Base-by-base conservation (phyloP, 129 eudicot species). In the Centaurea solstitialis region DNA sequence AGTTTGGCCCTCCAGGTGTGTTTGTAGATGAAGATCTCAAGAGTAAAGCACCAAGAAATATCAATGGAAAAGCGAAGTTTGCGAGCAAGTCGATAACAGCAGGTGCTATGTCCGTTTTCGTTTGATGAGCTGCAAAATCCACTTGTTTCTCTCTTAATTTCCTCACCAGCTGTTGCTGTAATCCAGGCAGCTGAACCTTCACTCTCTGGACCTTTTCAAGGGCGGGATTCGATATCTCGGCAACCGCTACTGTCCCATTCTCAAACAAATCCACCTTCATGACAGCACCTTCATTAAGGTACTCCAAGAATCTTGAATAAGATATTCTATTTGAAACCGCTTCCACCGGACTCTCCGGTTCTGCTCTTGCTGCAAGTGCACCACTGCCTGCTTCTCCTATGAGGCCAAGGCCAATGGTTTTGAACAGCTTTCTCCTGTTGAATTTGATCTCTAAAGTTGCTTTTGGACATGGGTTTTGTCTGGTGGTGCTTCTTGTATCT, bases 251-350 rank as follows among this genome's bases (percentile, higher is more conserved):
- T 0, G 85, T 80, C 61, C 93, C 96, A 11, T 91, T 93, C 67
- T 91, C 87, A 61, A 87, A 90, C 74, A 93, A 81, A 80, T 93
- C 96, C 64, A 93, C 96, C 39, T 89, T 93, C 82, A 66, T 90
- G 68, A 93, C 96, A 68, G 53, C 88, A 50, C 90, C 96, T 86
- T 86, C 88, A 71, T 91, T 80, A 23, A 93, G 76, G 83, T 93
- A 93, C 75, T 93, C 89, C 83, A 93, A 74, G 74, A 93, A 91
- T 84, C 96, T 93, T 12, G 96, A 90, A 71, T 93, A 93, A 6
- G 98, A 93, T 73, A 93, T 50, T 64, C 93, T 81, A 71, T 86
- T 91, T 21, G 96, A 88, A 84, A 89, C n/a, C 6, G 84, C 84
- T 15, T 79, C 89, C 15, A 6, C 75, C 28, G 93, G 91, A 72